Percentiles rank a stretch among this genome's conserved stretches.
These are phyloP conservation scores for Mycena olivaceomarginata DNA, from an alignment of 768 basidiomycete species.

Conservation along the genomic window DNA sequence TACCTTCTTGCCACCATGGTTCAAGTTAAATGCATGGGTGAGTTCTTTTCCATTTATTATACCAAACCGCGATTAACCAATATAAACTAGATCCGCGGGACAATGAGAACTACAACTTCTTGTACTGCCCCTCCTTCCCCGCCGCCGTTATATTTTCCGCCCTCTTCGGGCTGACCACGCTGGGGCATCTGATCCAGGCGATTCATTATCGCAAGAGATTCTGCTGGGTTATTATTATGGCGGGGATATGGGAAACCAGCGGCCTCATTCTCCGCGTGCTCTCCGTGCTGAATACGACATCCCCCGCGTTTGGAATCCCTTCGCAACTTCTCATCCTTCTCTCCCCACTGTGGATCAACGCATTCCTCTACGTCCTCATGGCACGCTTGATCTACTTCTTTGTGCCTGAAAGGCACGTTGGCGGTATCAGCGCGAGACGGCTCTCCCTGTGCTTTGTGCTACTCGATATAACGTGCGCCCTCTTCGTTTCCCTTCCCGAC, in stretches of 20 bases:
- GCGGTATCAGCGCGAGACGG: conserved; percentile 41
- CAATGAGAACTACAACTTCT: conserved; percentile 34
- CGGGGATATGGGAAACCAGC: conserved; percentile 45
- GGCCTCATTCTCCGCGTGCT: conserved; percentile 43
- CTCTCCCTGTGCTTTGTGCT: conserved; percentile 44
- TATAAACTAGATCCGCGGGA: conserved; percentile 17
- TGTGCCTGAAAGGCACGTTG: conserved; percentile 44
- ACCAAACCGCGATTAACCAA: too few species aligned
- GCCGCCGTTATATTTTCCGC: conserved; percentile 46
- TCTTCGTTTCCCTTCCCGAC: not conserved
- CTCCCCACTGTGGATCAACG: conserved; percentile 51
- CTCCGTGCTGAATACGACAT: conserved; percentile 35
- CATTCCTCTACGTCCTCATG: conserved; percentile 49
- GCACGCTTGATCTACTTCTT: conserved; percentile 48
- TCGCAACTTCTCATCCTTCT: conserved; percentile 49
- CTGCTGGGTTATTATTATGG: conserved; percentile 52
- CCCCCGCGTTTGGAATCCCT: conserved; percentile 19
- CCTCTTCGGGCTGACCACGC: conserved; percentile 44
- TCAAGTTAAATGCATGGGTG: conserved; percentile 25
- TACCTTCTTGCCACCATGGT: conserved; percentile 9
- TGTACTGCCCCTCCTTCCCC: conserved; percentile 46
- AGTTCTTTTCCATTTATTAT: not conserved
- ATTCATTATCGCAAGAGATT: conserved; percentile 47
- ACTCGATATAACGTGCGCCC: conserved; percentile 44
- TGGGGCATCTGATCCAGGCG: conserved; percentile 44